phyloP scores from a whole-genome alignment of 208 protist genomes.

The Tritrichomonas musculus region DNA sequence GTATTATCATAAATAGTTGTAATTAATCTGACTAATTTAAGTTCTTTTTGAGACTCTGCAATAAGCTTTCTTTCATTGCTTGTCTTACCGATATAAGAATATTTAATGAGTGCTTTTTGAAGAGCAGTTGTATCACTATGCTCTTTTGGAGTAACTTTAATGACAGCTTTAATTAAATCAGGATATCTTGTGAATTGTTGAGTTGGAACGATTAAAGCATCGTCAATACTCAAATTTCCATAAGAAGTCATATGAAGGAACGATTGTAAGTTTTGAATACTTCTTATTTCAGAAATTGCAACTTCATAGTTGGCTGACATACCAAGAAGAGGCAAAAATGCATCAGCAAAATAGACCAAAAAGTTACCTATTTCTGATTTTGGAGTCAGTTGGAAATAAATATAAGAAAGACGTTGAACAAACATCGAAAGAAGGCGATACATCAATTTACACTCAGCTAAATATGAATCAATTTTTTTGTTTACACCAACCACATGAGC shows the following conservation, averaged over 20 bases:
- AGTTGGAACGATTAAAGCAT: background rate
- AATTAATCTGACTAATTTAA: background rate
- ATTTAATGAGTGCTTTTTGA: background rate
- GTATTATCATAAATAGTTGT: background rate
- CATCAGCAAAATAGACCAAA: background rate
- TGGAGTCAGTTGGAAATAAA: background rate
- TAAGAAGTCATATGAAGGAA: background rate
- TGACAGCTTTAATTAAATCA: background rate
- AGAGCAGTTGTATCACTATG: background rate
- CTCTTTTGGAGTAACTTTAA: background rate
- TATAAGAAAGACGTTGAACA: background rate
- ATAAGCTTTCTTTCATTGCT: background rate
- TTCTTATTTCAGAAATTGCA: background rate
- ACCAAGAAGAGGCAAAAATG: background rate
- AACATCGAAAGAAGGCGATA: background rate
- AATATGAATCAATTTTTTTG: background rate
- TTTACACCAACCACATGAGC: background rate
- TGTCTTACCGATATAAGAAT: background rate
- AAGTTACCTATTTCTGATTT: background rate
- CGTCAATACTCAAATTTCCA: background rate
- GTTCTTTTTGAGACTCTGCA: slow-evolving; percentile 5
- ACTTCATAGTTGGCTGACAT: background rate
- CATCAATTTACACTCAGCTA: background rate
- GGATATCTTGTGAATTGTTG: background rate
- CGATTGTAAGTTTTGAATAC: background rate